phyloP scores from a whole-genome alignment of 2,329 filamentous ascomycete species.

The Scopulariopsis brevicaulis region DNA sequence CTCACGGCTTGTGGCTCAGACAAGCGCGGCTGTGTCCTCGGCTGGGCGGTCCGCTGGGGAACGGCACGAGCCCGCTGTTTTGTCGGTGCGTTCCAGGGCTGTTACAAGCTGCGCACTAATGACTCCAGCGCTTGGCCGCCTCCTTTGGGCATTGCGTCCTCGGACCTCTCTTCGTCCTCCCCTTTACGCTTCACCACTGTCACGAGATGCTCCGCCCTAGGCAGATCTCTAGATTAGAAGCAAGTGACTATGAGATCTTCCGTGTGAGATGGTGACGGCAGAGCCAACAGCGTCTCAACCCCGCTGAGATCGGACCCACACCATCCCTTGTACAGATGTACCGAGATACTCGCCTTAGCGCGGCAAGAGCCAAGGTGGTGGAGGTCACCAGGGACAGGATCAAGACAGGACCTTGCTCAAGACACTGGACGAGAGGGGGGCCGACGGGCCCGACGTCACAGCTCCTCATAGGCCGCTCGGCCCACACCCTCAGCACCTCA shows the following conservation, averaged over 20 bases:
- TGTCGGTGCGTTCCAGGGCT: no score
- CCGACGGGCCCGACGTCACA: neutral
- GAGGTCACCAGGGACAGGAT: neutral
- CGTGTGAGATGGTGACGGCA: neutral
- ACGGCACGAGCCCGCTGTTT: no score
- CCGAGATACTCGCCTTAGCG: neutral
- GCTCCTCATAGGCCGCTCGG: neutral
- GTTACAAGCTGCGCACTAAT: no score
- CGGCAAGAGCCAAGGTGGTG: neutral
- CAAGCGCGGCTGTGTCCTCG: neutral
- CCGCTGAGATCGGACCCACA: neutral
- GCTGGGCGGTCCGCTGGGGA: no score
- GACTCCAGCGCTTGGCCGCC: no score
- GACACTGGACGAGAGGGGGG: neutral
- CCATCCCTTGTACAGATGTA: neutral
- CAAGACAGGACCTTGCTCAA: neutral
- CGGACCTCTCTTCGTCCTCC: no score
- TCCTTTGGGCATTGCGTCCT: no score
- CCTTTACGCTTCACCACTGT: no score
- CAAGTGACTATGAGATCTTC: no score
- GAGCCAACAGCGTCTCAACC: neutral
- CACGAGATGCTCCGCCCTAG: no score
- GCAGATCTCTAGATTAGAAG: no score
- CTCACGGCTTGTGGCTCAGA: neutral
- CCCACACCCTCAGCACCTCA: neutral